Evolutionary conservation across 2,329 filamentous ascomycete species (phyloP).

Genomic region (Claviceps arundinis): DNA sequence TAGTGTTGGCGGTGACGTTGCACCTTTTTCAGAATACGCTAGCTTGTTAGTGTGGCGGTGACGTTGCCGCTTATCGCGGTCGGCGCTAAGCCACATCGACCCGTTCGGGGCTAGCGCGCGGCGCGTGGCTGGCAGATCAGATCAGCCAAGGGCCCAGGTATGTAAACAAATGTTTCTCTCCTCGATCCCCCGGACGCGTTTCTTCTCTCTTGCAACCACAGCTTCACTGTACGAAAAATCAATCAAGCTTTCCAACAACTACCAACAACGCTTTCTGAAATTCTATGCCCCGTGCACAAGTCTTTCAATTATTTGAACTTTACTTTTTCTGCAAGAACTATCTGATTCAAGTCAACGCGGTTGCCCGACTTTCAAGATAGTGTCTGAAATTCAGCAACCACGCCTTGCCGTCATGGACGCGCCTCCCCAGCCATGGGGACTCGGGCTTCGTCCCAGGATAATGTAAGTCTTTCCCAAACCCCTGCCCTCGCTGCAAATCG

Average conservation of each 20-base stretch:
- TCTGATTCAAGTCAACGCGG: slow-evolving; percentile 3
- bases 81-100: neutral
- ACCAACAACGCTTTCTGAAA: slow-evolving; percentile 1
- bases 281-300: slow-evolving; percentile 4
- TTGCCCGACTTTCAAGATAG: slow-evolving; percentile 4
- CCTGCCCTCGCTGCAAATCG: neutral
- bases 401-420: slow-evolving; percentile 9
- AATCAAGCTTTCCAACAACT: neutral
- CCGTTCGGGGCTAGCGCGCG: slow-evolving; percentile 1
- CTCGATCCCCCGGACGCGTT: neutral
- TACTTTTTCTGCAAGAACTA: slow-evolving; percentile 2
- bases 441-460: slow-evolving; percentile 6
- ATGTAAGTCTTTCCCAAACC: slow-evolving; percentile 6
- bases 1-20: neutral
- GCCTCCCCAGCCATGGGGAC: slow-evolving; percentile 8
- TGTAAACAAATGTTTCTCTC: slow-evolving; percentile 5
- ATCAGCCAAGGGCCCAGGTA: neutral
- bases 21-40: neutral
- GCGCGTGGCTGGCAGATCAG: neutral
- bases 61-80: neutral
- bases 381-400: slow-evolving; percentile 4
- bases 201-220: slow-evolving; percentile 1
- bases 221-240: slow-evolving; percentile 2
- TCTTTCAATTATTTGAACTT: neutral
- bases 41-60: neutral